Evolutionary conservation across 1,139 yeast species (phyloP), one percentile per base, ranked within the genome.

Genomic region (Pichia sp.): DNA sequence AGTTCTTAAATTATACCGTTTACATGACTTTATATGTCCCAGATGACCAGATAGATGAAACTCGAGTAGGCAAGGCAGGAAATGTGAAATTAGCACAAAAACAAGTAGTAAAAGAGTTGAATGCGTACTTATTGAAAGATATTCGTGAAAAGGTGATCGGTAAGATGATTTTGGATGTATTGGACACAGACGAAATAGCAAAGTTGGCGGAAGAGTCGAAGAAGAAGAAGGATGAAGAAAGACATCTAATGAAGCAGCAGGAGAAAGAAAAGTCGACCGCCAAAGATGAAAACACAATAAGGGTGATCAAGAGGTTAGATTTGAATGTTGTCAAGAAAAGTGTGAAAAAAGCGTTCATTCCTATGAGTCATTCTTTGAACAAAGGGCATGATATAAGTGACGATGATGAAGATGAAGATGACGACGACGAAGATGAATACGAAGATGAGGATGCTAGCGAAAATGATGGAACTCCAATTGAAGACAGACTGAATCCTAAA

Each of bases 341-440:
- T 13, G 15, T 54, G 3, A 52, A 58, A 45, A 52, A 58, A 36
- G 61, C 64, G 32, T 59, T 69, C 32, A 64, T 84, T 47, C 95
- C 95, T 1, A 78, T 87, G 84, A 85, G 84, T 54, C 93, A 87
- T 70, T 81, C 85, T 1, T 77, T 87, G 59, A 85, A 87, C 1
- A 75, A 78, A 55, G 71, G 78, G 0, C 61, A 54, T 3, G 58
- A 60, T 15, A 59, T 54, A 57, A 60, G 73, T 66, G 62, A 41
- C 26, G 58, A 19, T 61, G 58, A 59, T 60, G 75, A 36, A 13
- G 40, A 36, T 11, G 40, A 7, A 2, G 40, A 36, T 11, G 40
- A 36, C 2, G 40, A 36, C 67, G 63, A 54, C 5, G 60, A 53
- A 3, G 54, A 53, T 3, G 56, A 51, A 41, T 54, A 48, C n/a